Conservation (phyloP, 2,329 filamentous ascomycete species). For the Colletotrichum higginsianum region DNA sequence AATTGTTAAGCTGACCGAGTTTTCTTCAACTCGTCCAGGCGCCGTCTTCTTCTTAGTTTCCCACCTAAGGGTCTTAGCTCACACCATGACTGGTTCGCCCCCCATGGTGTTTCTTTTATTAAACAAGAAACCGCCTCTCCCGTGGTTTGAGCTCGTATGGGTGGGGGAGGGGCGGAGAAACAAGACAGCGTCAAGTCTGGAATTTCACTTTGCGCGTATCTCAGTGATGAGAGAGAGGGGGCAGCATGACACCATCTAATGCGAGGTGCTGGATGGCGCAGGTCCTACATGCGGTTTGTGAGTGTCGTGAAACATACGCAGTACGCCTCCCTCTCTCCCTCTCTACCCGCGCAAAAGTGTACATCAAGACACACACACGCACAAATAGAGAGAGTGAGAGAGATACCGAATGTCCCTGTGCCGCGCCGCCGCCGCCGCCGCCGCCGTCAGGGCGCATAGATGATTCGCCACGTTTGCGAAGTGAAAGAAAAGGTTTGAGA, state of each 20-base stretch:
- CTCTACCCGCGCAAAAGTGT: background rate
- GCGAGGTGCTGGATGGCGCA: slow-evolving; percentile 4
- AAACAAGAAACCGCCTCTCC: slow-evolving; percentile 2
- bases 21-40: background rate
- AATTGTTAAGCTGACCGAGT: slow-evolving; percentile 31
- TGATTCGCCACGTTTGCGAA: slow-evolving; percentile 23
- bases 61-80: background rate
- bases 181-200: background rate
- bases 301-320: slow-evolving; percentile 6
- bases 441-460: slow-evolving; percentile 14
- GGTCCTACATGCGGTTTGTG: background rate
- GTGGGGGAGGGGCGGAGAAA: background rate
- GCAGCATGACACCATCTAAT: background rate
- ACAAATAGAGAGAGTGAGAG: background rate
- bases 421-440: slow-evolving; percentile 5
- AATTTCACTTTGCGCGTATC: background rate
- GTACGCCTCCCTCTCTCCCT: too few species aligned
- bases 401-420: background rate
- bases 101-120: background rate
- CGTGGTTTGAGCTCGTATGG: background rate
- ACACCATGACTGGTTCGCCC: background rate
- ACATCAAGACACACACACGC: background rate
- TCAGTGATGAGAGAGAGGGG: background rate
- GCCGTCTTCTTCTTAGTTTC: background rate
- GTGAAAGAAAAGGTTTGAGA: background rate